Conservation (phyloP, 345 rosid genomes). For the Syzygium aqueum region DNA sequence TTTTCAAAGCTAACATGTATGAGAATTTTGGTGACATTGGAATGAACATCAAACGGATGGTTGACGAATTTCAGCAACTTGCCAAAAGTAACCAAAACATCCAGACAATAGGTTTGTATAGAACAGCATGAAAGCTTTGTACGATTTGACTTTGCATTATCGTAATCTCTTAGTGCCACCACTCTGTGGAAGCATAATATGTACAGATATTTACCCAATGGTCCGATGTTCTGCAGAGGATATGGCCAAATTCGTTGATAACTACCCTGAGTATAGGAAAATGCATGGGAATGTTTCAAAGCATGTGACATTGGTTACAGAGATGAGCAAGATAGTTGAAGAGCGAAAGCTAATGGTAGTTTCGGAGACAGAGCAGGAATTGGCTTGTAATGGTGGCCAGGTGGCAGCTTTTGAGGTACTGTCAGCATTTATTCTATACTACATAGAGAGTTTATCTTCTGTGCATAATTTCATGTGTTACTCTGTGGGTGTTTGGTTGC, state of each 20-base stretch:
- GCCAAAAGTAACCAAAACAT: constrained; percentile 94
- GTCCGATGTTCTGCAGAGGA: constrained; percentile 56
- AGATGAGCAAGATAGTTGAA: constrained; percentile 93
- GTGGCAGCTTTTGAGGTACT: constrained; percentile 96
- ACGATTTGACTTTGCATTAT: neutral
- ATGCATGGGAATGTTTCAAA: constrained; percentile 99
- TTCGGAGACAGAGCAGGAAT: constrained; percentile 92
- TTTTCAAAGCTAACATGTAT: constrained; percentile 82
- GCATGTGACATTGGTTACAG: constrained; percentile 94
- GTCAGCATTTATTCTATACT: neutral
- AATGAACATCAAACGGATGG: constrained; percentile 94
- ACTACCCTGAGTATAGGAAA: constrained; percentile 89
- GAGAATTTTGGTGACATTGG: constrained; percentile 99
- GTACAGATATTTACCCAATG: neutral
- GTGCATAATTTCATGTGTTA: neutral
- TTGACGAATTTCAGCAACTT: constrained; percentile 95
- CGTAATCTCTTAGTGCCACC: neutral
- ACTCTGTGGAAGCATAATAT: neutral
- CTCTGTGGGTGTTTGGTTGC: neutral
- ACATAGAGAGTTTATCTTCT: neutral
- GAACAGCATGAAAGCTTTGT: neutral
- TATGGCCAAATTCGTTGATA: constrained; percentile 98
- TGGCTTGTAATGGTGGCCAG: constrained; percentile 98
- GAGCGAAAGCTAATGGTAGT: constrained; percentile 89
- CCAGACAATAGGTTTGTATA: constrained; percentile 79